Evolutionary conservation across 164 flowering plant species (phyloP).

Genomic region (Vitis labrusca): DNA sequence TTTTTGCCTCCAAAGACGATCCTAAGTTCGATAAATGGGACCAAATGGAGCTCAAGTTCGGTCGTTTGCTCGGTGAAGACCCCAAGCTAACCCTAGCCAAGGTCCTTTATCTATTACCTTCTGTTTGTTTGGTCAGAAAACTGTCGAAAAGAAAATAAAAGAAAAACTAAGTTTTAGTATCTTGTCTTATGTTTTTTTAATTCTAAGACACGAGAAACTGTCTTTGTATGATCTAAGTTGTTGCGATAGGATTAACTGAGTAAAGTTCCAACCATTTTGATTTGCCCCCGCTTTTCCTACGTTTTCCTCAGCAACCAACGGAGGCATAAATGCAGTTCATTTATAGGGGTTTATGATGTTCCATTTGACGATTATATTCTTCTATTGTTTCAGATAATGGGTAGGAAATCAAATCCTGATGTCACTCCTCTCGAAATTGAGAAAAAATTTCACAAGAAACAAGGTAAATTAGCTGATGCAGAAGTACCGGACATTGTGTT

Average conservation of each 20-base stretch:
- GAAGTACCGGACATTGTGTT: slow-evolving; percentile 40
- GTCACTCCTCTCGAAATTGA: slow-evolving; percentile 72
- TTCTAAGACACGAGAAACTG: no score
- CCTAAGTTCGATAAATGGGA: slow-evolving; percentile 66
- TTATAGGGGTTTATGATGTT: neutral
- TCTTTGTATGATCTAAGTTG: no score
- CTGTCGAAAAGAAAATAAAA: no score
- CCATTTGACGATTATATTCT: neutral
- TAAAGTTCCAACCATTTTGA: no score
- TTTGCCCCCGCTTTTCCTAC: no score
- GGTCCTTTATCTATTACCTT: slow-evolving; percentile 40
- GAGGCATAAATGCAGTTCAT: no score
- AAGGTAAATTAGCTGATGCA: slow-evolving; percentile 37
- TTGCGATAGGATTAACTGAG: no score
- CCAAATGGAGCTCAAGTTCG: slow-evolving; percentile 90
- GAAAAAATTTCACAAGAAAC: slow-evolving; percentile 55
- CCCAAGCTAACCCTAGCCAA: slow-evolving; percentile 91
- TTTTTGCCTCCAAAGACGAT: slow-evolving; percentile 48
- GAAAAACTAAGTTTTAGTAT: no score
- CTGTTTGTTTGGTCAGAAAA: no score
- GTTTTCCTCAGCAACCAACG: no score
- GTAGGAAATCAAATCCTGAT: slow-evolving; percentile 70
- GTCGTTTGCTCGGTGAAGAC: slow-evolving; percentile 86
- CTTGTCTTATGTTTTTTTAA: no score
- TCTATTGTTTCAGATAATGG: slow-evolving; percentile 58